phyloP scores from a whole-genome alignment of 768 basidiomycete species.

The Auricularia auricula-judae region DNA sequence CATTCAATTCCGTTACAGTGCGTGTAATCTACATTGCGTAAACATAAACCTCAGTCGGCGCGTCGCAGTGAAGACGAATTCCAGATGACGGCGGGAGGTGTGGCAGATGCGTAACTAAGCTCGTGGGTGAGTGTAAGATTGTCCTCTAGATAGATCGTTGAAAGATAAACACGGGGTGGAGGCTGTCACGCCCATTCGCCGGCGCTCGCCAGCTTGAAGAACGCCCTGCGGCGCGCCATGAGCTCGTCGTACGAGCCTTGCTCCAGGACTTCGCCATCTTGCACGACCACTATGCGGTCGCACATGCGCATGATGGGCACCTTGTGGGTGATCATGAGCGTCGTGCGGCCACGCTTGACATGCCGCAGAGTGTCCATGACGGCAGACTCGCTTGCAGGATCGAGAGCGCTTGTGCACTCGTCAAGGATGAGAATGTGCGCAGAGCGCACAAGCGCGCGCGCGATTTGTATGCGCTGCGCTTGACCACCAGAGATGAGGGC shows the following conservation, averaged over 20 bases:
- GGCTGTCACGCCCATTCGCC: constrained; percentile 47
- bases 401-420: constrained; percentile 91
- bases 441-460: constrained; percentile 73
- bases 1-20: neutral
- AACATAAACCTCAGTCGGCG: neutral
- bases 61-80: neutral
- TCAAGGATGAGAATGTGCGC: constrained; percentile 74
- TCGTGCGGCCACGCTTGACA: constrained; percentile 63
- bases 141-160: neutral
- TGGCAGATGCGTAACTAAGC: neutral
- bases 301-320: constrained; percentile 84
- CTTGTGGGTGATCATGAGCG: constrained; percentile 91
- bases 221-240: constrained; percentile 54
- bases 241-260: constrained; percentile 66
- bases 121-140: neutral
- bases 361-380: constrained; percentile 66
- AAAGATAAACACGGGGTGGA: neutral
- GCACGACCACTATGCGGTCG: constrained; percentile 74
- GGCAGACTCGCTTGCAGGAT: constrained; percentile 70
- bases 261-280: constrained; percentile 69
- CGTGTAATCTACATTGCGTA: neutral
- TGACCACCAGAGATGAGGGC: constrained; percentile 89
- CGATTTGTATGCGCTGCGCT: constrained; percentile 86
- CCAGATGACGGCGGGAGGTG: neutral
- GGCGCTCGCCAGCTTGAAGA: constrained; percentile 66